These are phyloP conservation scores for Polysphondylium violaceum DNA, from an alignment of 78 protist genomes.

Conservation along the genomic window DNA sequence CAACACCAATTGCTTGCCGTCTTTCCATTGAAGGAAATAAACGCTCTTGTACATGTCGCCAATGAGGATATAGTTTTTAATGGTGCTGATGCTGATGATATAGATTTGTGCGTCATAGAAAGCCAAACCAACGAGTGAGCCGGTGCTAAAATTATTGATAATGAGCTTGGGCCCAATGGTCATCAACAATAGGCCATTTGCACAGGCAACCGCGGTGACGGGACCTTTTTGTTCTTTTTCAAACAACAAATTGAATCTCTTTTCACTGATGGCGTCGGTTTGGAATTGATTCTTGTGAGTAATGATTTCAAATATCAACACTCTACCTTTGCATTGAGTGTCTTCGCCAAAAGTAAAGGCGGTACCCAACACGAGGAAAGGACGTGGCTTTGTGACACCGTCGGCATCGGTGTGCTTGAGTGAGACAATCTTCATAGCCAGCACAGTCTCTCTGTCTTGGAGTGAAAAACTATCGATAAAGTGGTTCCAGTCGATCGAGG, in stretches of 20 bases:
- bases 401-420: slow-evolving; percentile 33
- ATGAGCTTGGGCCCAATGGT: slow-evolving; percentile 83
- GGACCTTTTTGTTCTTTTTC: slow-evolving; percentile 85
- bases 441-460: slow-evolving; percentile 41
- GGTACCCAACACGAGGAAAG: slow-evolving; percentile 76
- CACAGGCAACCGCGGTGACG: slow-evolving; percentile 42
- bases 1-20: slow-evolving; percentile 29
- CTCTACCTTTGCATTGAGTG: slow-evolving; percentile 76
- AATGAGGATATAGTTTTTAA: slow-evolving; percentile 66
- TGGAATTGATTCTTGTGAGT: slow-evolving; percentile 40
- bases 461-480: slow-evolving; percentile 61
- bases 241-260: slow-evolving; percentile 49
- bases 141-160: slow-evolving; percentile 24
- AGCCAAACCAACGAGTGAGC: slow-evolving; percentile 50
- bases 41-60: slow-evolving; percentile 81
- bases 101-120: slow-evolving; percentile 84
- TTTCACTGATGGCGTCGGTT: slow-evolving; percentile 17
- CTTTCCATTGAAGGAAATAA: slow-evolving; percentile 74
- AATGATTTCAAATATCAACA: slow-evolving; percentile 75
- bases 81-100: slow-evolving; percentile 44
- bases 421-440: slow-evolving; percentile 34
- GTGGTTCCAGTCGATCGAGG: slow-evolving; percentile 29
- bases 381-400: slow-evolving; percentile 38
- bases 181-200: slow-evolving; percentile 64
- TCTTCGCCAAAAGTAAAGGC: slow-evolving; percentile 79